Evolutionary conservation across 371 early-diverging fungal species (phyloP), one percentile per base, ranked within the genome.

Genomic region (Umbelopsis sp.): DNA sequence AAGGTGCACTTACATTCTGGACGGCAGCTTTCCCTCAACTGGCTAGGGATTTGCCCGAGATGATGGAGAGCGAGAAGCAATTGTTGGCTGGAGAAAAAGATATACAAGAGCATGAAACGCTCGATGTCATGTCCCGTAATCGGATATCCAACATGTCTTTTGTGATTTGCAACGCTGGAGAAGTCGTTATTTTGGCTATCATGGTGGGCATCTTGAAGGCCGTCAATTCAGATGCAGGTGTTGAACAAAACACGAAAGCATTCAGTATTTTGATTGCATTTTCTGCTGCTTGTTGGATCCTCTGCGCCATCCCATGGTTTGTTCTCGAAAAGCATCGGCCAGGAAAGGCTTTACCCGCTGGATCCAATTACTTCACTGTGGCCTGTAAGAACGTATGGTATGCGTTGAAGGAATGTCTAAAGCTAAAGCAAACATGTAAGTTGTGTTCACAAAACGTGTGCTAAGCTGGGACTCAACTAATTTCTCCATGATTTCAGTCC

Each of bases 1-100:
- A 64, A 64, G 64, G 64, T 16, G 64, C 64, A n/a, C 44, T 64
- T 18, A 64, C 64, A 6, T 64, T 64, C 46, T 64, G 64, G 64
- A 64, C 64, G 6, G 64, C 64, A 11, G 64, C 64, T 3, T 64
- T 64, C 14, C 64, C 64, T 10, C 64, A 64, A 14, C 35, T 64
- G 44, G 64, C 64, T 8, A 44, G 64, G 24, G 64, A 64, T 41
- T 46, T 64, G 20, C 64, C 64, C 0, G 64, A 64, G n/a, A 64
- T 64, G 64, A 64, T 64, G 44, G 46, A 64, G 29, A 45, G 45
- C 44, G 64, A 64, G 44, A n/a, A 12, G 11, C 24, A 64, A 12
- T 10, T 64, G 45, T 6, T 45, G 24, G 10, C 64, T 44, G 64
- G 64, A 32, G 44, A 64, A 64, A 46, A 45, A 22, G n/a, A 35